Evolutionary conservation across 2,329 filamentous ascomycete genomes (phyloP).

Genomic region (Amauroascus verrucosus): DNA sequence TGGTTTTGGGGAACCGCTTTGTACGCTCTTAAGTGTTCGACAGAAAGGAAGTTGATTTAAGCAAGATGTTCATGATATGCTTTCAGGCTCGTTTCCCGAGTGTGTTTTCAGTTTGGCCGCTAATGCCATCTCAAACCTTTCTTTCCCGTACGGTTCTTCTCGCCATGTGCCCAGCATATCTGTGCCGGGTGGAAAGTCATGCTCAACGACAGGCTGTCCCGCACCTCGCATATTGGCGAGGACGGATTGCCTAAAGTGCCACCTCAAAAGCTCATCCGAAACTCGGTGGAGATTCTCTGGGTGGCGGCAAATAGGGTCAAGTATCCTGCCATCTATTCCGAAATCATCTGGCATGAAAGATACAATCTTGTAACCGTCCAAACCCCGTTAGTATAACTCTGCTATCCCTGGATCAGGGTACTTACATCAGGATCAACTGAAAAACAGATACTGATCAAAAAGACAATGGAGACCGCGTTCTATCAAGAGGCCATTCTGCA

Average conservation of each 20-base stretch:
- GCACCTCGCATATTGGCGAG: constrained; percentile 21
- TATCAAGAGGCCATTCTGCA: constrained; percentile 17
- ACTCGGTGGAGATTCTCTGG: constrained; percentile 1
- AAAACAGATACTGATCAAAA: constrained; percentile 17
- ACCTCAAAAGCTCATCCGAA: constrained; percentile 18
- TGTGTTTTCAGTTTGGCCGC: too few relatives aligned
- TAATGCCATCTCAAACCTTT: constrained; percentile 17
- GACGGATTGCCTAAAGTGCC: constrained; percentile 20
- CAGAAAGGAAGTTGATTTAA: too few relatives aligned
- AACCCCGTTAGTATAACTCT: constrained; percentile 9
- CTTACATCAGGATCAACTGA: constrained; percentile 18
- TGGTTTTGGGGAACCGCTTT: too few relatives aligned
- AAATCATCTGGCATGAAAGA: constrained; percentile 10
- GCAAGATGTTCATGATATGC: too few relatives aligned
- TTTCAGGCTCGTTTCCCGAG: too few relatives aligned
- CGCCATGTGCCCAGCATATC: constrained; percentile 18
- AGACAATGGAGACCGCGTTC: constrained; percentile 4
- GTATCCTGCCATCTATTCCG: constrained; percentile 15
- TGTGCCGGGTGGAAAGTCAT: constrained; percentile 19
- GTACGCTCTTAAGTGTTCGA: too few relatives aligned
- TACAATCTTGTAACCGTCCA: constrained; percentile 17
- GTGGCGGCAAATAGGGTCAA: constrained; percentile 16
- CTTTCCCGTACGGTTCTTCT: constrained; percentile 14
- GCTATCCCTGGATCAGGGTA: not conserved
- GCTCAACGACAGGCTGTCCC: constrained; percentile 20